Conservation (phyloP, 768 basidiomycete genomes). For the Tricholoma saponaceum region DNA sequence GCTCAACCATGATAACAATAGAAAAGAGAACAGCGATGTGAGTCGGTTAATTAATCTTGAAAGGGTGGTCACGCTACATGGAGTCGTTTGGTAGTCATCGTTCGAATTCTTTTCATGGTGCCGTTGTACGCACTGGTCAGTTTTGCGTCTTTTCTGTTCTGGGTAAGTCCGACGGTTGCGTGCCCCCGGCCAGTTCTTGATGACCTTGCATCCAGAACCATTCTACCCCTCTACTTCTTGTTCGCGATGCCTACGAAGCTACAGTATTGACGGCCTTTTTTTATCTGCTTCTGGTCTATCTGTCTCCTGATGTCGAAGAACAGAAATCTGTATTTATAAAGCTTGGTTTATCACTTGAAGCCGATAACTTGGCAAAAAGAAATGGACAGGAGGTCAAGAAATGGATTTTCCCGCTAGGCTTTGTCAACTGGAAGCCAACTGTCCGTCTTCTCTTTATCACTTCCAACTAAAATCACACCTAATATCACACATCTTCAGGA, state of each 20-base stretch:
- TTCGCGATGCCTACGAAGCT: conserved; percentile 75
- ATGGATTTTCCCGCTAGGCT: conserved; percentile 72
- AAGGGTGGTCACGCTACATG: neutral
- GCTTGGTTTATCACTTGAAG: conserved; percentile 52
- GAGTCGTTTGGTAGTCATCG: conserved; percentile 45
- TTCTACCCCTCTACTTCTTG: conserved; percentile 62
- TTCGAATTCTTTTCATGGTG: conserved; percentile 75
- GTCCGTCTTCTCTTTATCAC: conserved; percentile 26
- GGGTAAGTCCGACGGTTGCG: conserved; percentile 37
- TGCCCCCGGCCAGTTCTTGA: neutral
- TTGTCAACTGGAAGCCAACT: conserved; percentile 57
- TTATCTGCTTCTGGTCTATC: conserved; percentile 68
- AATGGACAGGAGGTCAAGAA: conserved; percentile 43
- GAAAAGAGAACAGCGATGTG: conserved; percentile 71
- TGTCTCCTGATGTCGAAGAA: conserved; percentile 58
- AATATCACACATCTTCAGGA: conserved; percentile 34
- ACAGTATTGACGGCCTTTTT: conserved; percentile 76
- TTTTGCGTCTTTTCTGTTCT: conserved; percentile 66
- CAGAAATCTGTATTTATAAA: conserved; percentile 59
- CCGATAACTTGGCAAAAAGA: conserved; percentile 38
- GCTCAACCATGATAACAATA: conserved; percentile 17
- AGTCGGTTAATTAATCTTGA: conserved; percentile 8
- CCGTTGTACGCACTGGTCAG: conserved; percentile 70
- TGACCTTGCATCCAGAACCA: conserved; percentile 43
- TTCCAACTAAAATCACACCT: neutral